Conservation (phyloP, 345 rosid genomes). For the Citrus hindsii region DNA sequence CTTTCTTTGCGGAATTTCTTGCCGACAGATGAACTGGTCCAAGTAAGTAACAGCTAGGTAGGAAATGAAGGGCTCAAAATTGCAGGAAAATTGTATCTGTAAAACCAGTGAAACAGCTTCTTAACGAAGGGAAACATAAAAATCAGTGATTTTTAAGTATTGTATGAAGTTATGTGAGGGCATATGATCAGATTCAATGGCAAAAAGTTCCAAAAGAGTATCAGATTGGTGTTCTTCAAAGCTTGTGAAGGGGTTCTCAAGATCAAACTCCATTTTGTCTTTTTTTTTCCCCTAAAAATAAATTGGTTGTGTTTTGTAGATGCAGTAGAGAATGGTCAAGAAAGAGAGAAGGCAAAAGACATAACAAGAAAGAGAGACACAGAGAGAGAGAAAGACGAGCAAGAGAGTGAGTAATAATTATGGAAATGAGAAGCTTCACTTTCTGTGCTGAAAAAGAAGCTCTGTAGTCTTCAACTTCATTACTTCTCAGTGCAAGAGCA, state of each 20-base stretch:
- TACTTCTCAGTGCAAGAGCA: slow-evolving; percentile 8
- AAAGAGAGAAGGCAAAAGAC: slow-evolving; percentile 8
- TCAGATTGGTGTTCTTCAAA: slow-evolving; percentile 16
- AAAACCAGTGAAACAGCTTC: slow-evolving; percentile 41
- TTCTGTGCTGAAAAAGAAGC: slow-evolving; percentile 26
- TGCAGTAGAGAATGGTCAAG: slow-evolving; percentile 7
- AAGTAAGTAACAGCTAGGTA: slow-evolving; percentile 53
- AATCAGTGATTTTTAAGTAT: slow-evolving; percentile 15
- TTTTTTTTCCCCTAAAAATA: not conserved
- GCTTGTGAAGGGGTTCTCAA: slow-evolving; percentile 44
- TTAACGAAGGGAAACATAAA: slow-evolving; percentile 30
- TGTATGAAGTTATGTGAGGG: slow-evolving; percentile 24
- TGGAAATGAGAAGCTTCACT: slow-evolving; percentile 42
- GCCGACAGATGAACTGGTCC: slow-evolving; percentile 42
- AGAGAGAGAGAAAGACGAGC: not conserved
- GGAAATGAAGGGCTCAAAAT: slow-evolving; percentile 27
- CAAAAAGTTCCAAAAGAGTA: slow-evolving; percentile 26
- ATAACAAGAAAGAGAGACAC: slow-evolving; percentile 4
- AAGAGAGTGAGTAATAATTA: slow-evolving; percentile 24
- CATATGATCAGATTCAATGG: slow-evolving; percentile 42
- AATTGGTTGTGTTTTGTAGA: not conserved
- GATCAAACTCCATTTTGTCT: slow-evolving; percentile 34
- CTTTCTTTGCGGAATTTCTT: slow-evolving; percentile 33
- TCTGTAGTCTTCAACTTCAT: slow-evolving; percentile 20
- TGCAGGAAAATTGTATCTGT: slow-evolving; percentile 29